Base-by-base conservation (phyloP, 306 rosid genomes). In the Acacia acuminata region DNA sequence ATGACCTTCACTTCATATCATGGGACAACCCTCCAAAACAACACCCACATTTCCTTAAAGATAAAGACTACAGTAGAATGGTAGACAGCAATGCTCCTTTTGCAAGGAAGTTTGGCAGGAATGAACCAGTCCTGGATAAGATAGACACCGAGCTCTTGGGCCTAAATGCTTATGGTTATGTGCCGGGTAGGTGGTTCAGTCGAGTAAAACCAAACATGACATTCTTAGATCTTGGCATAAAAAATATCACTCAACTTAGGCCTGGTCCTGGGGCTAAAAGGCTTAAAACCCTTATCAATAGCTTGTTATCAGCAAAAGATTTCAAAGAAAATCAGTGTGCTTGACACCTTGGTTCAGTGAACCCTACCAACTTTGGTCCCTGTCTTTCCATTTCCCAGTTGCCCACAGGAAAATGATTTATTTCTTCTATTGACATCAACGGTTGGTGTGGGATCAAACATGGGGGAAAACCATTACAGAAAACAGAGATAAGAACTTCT, bases 11-110 rank as follows among this genome's bases (percentile, higher is more conserved):
- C 86, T 93, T 90, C 84, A 93, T 93, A 85, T 91, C 96, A 45
- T 91, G 97, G 97, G 96, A 93, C 89, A 93, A 82, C 79, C 97
- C 95, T 69, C 96, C 94, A 2, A 91, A 93, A 75, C 96, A 93
- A 75, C 97, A 93, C 73, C 94, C 96, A 0, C 94, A 91, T 88
- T 93, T 93, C 77, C 94, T 91, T 48, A 81, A 89, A 1, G 56
- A 3, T 16, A n/a, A 80, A 44, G 94, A 91, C 82, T 90, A 81
- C 81, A 83, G 76, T 53, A 81, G 84, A 66, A 87, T 93, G 95
- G 90, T 89, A 50, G 92, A 85, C 69, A 93, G 97, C 84, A 86
- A 93, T 69, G 90, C 93, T 0, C 96, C 96, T 32, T 93, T 93
- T 1, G 94, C 91, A 1, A 79, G 97, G 85, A 91, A 93, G 79